Percentiles rank a stretch among this genome's conserved stretches.
Conservation (phyloP, 2,329 filamentous ascomycete species). For the Alternaria triticina region DNA sequence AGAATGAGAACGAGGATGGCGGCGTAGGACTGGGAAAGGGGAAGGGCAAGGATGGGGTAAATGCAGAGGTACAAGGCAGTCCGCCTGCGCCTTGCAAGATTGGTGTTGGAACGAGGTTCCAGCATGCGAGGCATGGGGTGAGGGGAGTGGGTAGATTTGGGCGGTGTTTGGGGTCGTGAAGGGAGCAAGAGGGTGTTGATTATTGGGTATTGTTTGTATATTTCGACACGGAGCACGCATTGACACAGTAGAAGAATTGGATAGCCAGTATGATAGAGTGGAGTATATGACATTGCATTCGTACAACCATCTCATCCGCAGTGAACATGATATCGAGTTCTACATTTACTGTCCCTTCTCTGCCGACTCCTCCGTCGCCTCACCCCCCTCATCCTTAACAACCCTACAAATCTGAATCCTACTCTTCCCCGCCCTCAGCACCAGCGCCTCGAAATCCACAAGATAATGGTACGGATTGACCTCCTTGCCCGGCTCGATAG, state of each 20-base stretch:
- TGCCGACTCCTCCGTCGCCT: not conserved
- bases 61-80: not conserved
- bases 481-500: slow-evolving; percentile 66
- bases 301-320: not conserved
- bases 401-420: slow-evolving; percentile 64
- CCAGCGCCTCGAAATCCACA: slow-evolving; percentile 63
- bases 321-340: not conserved
- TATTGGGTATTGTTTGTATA: not conserved
- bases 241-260: not conserved
- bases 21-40: not conserved
- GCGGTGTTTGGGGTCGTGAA: not conserved
- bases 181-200: not conserved
- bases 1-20: slow-evolving; percentile 2
- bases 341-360: not conserved
- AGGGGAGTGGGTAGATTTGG: not conserved
- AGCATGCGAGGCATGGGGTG: slow-evolving; percentile 4
- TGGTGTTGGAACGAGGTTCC: slow-evolving; percentile 15
- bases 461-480: slow-evolving; percentile 65
- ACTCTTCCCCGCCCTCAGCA: slow-evolving; percentile 66
- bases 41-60: no score
- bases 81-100: slow-evolving; percentile 8
- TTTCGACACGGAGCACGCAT: not conserved
- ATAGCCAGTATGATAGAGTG: not conserved
- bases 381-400: slow-evolving; percentile 55
- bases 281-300: not conserved